Base-by-base conservation (phyloP, 2,329 filamentous ascomycete species). In the Lecanosticta acicola region DNA sequence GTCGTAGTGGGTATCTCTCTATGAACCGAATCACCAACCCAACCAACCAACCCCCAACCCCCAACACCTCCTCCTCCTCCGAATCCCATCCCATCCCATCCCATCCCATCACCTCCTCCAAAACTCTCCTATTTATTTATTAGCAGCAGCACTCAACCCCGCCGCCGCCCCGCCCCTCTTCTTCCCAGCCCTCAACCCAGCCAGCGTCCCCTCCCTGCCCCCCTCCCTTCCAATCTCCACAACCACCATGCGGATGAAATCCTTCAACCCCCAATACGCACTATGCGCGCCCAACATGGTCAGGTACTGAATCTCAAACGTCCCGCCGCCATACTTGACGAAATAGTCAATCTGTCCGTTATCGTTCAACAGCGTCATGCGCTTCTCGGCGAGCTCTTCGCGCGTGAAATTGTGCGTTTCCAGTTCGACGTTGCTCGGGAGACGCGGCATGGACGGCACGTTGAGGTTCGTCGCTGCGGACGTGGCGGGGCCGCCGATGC, bases 221-320 rank as follows among this genome's bases (percentile, higher is more conserved):
- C 80, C 77, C 55, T 75, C 75, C 52, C 91, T 74, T 2, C 90
- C 90, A 56, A 94, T 82, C 68, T 98, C 93, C 24, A 91, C 74
- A 35, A 94, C 94, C 40, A 97, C 69, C 73, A 97, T 83, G 36
- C 90, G 74, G n/a, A 94, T 83, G 64, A 98, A 90, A 63, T 97
- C 93, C 20, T 74, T 79, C 58, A 85, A 82, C 2, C 81, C 77
- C 93, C 93, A 98, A 66, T 98, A 98, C 63, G 86, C 91, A 45
- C 87, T 89, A 67, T 98, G 93, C 7, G 93, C 93, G 46, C 88
- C 87, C 44, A 98, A 71, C 93, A 98, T 98, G 56, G 94, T 96
- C 29, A 97, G 69, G 64, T 98, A 98, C 68, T 97, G 90, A 18
- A 96, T 89, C 67, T 95, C 93, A 29, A 98, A 72, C 3, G 90